Percentiles rank a stretch among this genome's conserved stretches.
Evolutionary conservation across 2,329 filamentous ascomycete species (phyloP).

Genomic region (Pestalotiopsis sp.): DNA sequence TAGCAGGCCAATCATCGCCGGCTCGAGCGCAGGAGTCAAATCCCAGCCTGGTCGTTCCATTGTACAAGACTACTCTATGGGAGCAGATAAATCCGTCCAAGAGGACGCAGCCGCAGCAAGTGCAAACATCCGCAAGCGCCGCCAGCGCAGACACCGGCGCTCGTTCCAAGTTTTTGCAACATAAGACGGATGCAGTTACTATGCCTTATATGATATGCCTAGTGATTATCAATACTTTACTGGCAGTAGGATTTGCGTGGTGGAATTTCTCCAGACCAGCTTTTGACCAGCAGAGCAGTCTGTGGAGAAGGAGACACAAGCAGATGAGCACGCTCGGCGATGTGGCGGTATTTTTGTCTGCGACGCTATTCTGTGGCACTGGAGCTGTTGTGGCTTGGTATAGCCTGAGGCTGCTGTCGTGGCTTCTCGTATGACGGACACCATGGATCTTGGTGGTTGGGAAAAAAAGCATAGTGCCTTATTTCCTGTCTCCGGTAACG

Average conservation of each 20-base stretch:
- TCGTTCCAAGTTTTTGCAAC: constrained; percentile 19
- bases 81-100: neutral
- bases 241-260: constrained; percentile 19
- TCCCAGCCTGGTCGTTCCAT: constrained; percentile 13
- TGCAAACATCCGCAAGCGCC: neutral
- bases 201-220: neutral
- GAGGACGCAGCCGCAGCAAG: neutral
- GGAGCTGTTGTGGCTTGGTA: constrained; percentile 17
- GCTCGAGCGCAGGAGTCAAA: constrained; percentile 14
- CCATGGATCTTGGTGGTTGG: neutral
- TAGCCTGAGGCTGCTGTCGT: constrained; percentile 12
- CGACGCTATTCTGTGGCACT: constrained; percentile 20
- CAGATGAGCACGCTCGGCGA: constrained; percentile 26
- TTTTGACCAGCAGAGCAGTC: constrained; percentile 26
- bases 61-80: neutral
- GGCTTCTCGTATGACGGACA: neutral
- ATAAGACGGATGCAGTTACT: constrained; percentile 5
- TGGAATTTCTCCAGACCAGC: constrained; percentile 27
- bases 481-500: constrained; percentile 1
- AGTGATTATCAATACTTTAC: neutral
- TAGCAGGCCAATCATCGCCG: constrained; percentile 17
- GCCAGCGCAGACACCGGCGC: constrained; percentile 24
- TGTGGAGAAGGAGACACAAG: constrained; percentile 24
- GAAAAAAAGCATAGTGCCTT: neutral
- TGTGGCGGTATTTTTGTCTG: constrained; percentile 21